These are phyloP conservation scores for Monilinia fructicola DNA, from an alignment of 2,329 filamentous ascomycete genomes.

Conservation along the genomic window DNA sequence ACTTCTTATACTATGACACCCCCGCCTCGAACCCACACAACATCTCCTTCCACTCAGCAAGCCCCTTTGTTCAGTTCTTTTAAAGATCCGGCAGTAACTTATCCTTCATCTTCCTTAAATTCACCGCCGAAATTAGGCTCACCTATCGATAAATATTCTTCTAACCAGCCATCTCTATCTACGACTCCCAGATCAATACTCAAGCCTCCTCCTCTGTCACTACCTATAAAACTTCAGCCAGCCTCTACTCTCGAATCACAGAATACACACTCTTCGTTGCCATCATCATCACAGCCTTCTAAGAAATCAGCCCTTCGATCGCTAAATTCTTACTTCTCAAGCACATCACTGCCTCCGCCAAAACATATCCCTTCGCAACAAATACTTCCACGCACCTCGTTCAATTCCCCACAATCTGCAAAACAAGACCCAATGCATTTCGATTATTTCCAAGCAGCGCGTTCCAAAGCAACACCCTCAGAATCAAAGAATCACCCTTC, in stretches of 20 bases:
- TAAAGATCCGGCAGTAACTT: not conserved
- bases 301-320: not conserved
- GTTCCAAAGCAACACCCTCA: not conserved
- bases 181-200: not conserved
- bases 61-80: not conserved
- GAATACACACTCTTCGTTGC: not conserved
- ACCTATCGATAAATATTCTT: not conserved
- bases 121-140: not conserved
- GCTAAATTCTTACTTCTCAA: slow-evolving; percentile 5
- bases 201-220: not conserved
- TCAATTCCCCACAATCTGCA: not conserved
- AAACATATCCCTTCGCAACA: not conserved
- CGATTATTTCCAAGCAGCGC: not conserved
- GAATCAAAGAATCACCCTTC: not conserved
- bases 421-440: not conserved
- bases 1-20: too few species aligned
- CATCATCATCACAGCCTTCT: not conserved
- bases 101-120: not conserved
- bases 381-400: not conserved
- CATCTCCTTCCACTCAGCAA: not conserved
- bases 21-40: not conserved
- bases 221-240: not conserved
- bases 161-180: not conserved
- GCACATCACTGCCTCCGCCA: not conserved
- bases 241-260: not conserved